These are phyloP conservation scores for Colletotrichum sp. DNA, from an alignment of 2,329 filamentous ascomycete species.

Conservation along the genomic window DNA sequence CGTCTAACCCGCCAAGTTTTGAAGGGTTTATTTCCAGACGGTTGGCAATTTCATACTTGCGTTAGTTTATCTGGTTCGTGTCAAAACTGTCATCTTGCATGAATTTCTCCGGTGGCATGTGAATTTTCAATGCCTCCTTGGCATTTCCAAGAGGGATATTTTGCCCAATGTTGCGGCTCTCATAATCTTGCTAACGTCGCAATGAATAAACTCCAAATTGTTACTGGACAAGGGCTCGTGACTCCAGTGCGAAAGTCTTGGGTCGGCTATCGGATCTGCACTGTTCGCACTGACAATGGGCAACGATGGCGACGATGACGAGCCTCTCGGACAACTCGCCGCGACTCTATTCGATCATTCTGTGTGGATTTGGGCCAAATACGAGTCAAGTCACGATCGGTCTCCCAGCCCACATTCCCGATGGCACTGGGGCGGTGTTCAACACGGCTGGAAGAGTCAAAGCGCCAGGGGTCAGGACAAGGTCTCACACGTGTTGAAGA, in stretches of 20 bases:
- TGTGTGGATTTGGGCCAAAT: background rate
- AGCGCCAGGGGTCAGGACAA: background rate
- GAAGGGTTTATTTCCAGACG: background rate
- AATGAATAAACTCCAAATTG: background rate
- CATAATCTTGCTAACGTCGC: background rate
- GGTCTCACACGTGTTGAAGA: background rate
- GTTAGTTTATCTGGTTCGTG: background rate
- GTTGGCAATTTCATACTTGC: background rate
- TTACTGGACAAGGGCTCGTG: background rate
- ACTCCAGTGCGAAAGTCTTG: background rate
- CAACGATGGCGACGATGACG: background rate
- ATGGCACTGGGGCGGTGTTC: background rate
- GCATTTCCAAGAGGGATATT: background rate
- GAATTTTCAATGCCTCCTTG: background rate
- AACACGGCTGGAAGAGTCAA: background rate
- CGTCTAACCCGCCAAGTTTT: background rate
- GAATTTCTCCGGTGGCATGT: background rate
- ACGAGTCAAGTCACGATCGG: background rate
- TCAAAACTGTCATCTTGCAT: background rate
- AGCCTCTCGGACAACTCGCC: background rate
- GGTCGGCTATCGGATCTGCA: constrained; percentile 18
- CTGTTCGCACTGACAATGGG: constrained; percentile 4
- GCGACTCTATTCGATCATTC: background rate
- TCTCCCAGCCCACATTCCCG: background rate
- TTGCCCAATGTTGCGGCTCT: background rate